Evolutionary conservation across 1,284 basidiomycete species (phyloP).

Genomic region (Ustilago sp.): DNA sequence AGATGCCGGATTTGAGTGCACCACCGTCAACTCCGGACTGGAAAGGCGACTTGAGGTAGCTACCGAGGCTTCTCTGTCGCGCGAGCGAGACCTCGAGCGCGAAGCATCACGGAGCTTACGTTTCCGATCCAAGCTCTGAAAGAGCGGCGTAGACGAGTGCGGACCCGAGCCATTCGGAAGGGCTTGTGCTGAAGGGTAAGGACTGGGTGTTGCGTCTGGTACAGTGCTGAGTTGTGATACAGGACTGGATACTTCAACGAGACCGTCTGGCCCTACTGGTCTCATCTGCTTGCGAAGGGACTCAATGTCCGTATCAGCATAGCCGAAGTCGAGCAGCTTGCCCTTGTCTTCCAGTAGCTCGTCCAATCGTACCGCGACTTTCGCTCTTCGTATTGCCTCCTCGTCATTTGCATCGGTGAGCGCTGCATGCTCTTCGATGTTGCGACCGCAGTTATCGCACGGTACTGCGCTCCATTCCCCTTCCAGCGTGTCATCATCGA

Average conservation of each 20-base stretch:
- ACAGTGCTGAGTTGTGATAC: constrained; percentile 46
- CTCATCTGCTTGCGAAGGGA: constrained; percentile 75
- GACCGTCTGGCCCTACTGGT: constrained; percentile 44
- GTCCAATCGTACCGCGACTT: constrained; percentile 84
- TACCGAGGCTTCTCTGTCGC: constrained; percentile 50
- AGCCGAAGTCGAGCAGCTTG: constrained; percentile 81
- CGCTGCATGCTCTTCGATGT: constrained; percentile 77
- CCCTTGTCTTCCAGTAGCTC: constrained; percentile 84
- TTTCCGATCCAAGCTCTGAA: constrained; percentile 46
- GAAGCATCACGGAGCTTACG: constrained; percentile 45
- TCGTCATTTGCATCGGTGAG: constrained; percentile 68
- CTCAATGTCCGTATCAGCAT: constrained; percentile 77
- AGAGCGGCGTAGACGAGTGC: constrained; percentile 39
- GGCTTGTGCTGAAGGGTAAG: constrained; percentile 33
- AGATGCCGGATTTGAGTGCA: constrained; percentile 39
- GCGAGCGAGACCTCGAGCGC: constrained; percentile 35
- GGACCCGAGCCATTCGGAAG: constrained; percentile 36
- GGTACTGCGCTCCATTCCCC: constrained; percentile 24
- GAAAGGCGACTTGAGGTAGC: constrained; percentile 53
- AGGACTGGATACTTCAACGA: constrained; percentile 42
- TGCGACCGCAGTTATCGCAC: constrained; percentile 77
- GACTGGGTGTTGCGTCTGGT: constrained; percentile 49
- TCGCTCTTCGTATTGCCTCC: constrained; percentile 75
- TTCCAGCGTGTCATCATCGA: constrained; percentile 33
- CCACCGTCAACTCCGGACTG: constrained; percentile 51